Evolutionary conservation across 768 basidiomycete genomes (phyloP), one percentile per base, ranked within the genome.

Genomic region (Wakefieldia striispora): DNA sequence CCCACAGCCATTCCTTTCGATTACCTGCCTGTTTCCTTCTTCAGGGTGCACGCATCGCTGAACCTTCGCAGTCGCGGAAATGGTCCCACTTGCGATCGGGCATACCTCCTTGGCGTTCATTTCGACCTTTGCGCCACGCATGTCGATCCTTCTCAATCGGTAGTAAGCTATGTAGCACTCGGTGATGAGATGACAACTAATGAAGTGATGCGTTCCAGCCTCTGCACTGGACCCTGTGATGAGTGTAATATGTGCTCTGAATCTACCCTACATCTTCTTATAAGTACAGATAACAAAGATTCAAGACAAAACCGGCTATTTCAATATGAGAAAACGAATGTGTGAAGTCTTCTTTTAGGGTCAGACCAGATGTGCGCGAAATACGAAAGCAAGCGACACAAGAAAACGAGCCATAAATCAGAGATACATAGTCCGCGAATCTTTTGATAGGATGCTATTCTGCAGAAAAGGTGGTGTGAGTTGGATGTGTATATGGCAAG

Each of bases 41-140:
- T 50, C 70, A 24, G 47, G 61, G 53, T 82, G 78, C 56, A 75
- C 78, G 41, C 74, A 81, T 77, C 48, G 78, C 76, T 31, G 71
- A 73, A 12, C 69, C 65, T 62, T 77, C 74, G 47, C 75, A 75
- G 14, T 72, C 71, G 1, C 58, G 48, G 47, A 74, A 73, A 41
- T 64, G 47, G 16, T 55, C 8, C 6, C 29, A 29, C 29, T 62
- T 50, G 27, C 58, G 62, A 47, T 64, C 57, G 37, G 71, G 43
- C 7, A 65, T 67, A 3, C 76, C 24, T 52, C 64, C n/a, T 47
- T 60, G 29, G 33, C 33, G 6, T 33, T 33, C 23, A 44, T 37
- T 51, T 51, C 31, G 9, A 40, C 50, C 20, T 13, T 6, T 33
- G 14, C 33, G 33, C 33, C 33, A 20, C 39, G 6, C 21, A 53